Evolutionary conservation across 257 asterid species (phyloP).

Genomic region (Nyctanthes arbortristis): DNA sequence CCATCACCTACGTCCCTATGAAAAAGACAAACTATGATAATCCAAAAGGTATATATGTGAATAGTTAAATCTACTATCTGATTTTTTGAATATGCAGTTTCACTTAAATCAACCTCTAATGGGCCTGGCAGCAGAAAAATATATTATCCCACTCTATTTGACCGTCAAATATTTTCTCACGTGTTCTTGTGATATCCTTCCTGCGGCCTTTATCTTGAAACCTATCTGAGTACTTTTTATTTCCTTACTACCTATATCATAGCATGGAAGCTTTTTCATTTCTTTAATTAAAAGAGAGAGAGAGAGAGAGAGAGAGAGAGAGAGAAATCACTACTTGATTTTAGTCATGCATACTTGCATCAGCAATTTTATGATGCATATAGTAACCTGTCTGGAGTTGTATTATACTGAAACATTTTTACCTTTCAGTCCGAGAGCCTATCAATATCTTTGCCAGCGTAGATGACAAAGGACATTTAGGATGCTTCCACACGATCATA

Average conservation of each 20-base stretch:
- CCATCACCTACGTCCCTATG: not conserved
- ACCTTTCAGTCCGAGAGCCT: not conserved
- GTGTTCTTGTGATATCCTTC: slow-evolving; percentile 1
- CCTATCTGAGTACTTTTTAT: not conserved
- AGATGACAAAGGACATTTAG: not conserved
- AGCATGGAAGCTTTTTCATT: not conserved
- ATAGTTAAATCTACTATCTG: not conserved
- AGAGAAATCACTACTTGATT: not conserved
- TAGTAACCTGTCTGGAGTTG: not conserved
- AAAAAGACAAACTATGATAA: not conserved
- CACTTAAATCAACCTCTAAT: not conserved
- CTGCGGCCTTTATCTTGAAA: not conserved
- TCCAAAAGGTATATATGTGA: not conserved
- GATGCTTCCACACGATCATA: slow-evolving; percentile 20
- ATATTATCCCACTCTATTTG: not conserved
- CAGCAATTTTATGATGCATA: not conserved
- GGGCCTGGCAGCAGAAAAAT: not conserved
- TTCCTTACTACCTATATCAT: not conserved
- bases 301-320: too few relatives aligned
- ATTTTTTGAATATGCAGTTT: not conserved
- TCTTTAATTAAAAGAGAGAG: not conserved
- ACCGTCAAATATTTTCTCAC: not conserved
- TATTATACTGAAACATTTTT: not conserved
- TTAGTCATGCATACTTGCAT: not conserved
- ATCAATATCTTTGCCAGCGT: not conserved